A percentile compares a stretch with the other conserved stretches of the same genome.
Evolutionary conservation across 2,329 filamentous ascomycete species (phyloP).

Genomic region (Fusarium floridanum): DNA sequence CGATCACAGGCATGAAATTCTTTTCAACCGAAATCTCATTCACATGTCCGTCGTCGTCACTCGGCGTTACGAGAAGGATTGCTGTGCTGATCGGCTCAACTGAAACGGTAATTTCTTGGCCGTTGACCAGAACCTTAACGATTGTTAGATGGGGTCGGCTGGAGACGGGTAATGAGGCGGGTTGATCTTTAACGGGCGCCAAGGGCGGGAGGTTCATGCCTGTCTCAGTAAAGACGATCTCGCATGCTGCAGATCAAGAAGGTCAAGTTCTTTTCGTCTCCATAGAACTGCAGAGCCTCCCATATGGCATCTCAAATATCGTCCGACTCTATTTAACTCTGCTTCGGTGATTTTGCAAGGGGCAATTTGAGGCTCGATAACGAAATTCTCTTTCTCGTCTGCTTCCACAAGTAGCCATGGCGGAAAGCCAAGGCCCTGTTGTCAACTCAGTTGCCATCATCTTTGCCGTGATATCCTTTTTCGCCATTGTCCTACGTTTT

Average conservation of each 20-base stretch:
- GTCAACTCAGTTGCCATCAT: slow-evolving; percentile 27
- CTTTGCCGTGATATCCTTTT: slow-evolving; percentile 30
- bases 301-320: not conserved
- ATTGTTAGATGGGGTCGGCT: not conserved
- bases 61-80: not conserved
- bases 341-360: not conserved
- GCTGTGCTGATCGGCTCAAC: not conserved
- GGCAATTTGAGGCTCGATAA: not conserved
- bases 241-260: not conserved
- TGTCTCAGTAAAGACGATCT: not conserved
- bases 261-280: not conserved
- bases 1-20: not conserved
- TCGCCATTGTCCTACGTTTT: slow-evolving; percentile 28
- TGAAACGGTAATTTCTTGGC: not conserved
- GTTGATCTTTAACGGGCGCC: not conserved
- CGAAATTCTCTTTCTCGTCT: not conserved
- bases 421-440: slow-evolving; percentile 22
- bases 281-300: not conserved
- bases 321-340: slow-evolving; percentile 18
- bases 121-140: not conserved
- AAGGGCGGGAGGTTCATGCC: not conserved
- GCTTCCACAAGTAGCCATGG: slow-evolving; percentile 1
- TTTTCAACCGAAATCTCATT: not conserved
- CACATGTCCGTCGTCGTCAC: not conserved
- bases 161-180: not conserved